Evolutionary conservation across 2,329 filamentous ascomycete species (phyloP), one percentile per base, ranked within the genome.

Genomic region (Sclerotinia sclerotiorum): DNA sequence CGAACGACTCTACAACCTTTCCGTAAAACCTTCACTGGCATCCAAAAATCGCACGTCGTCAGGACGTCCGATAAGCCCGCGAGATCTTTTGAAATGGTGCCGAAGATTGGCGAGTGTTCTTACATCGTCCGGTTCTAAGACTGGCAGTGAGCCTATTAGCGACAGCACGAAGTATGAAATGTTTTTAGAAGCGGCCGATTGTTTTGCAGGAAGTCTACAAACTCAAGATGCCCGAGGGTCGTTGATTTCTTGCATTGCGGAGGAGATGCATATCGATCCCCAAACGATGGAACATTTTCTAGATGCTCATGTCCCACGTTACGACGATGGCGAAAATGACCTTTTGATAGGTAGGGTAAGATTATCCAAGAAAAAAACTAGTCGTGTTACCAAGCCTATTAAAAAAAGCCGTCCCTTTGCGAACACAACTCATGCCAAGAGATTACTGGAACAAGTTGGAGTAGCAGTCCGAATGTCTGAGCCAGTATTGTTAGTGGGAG

Each of bases 41-140:
- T 81, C 81, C 0, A 82, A 80, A 68, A 83, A 80, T 71, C 83
- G 82, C 69, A 83, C 81, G 3, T 84, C 82, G 3, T 79, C 83
- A 7, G 78, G 83, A 13, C 74, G 72, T 77, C 84, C 87, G 42
- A 83, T 89, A 29, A 91, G 87, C 44, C 84, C 92, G 39, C 84
- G 91, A 73, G 95, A 98, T 78, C 82, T 99, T 13, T 83, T 99
- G 68, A 98, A 97, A 78, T 97, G 95, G 90, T 97, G 93, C 74
- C 86, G 88, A 58, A 87, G 95, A 69, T 82, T 97, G 29, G 84
- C 88, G 63, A 83, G 85, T 64, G 85, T 93, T 21, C 81, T 97
- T 29, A 76, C 84, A 67, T 79, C 83, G 11, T 82, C 85, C 15
- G 86, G 88, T 1, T 87, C 87, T 29, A 89, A 85, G 72, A 90